These are phyloP conservation scores for Zygotorulaspora mrakii DNA, from an alignment of 1,139 yeast genomes.

Conservation along the genomic window DNA sequence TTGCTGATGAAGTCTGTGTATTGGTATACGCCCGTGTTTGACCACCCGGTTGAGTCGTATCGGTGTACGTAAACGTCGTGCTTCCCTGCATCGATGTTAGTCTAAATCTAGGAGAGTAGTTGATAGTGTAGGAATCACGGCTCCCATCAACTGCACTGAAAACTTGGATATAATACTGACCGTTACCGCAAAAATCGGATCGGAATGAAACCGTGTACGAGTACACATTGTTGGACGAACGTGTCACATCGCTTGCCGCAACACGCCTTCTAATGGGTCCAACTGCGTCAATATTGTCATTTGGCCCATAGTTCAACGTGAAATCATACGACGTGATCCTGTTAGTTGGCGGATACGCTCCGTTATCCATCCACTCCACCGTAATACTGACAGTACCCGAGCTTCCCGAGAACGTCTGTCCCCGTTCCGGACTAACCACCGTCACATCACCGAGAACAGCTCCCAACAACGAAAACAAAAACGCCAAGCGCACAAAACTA, in stretches of 20 bases:
- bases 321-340: conserved; percentile 50
- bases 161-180: conserved; percentile 68
- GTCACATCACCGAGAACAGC: conserved; percentile 47
- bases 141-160: conserved; percentile 41
- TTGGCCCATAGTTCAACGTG: conserved; percentile 65
- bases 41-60: conserved; percentile 31
- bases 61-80: conserved; percentile 26
- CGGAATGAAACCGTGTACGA: conserved; percentile 44
- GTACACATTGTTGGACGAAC: conserved; percentile 23
- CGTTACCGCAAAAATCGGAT: conserved; percentile 50
- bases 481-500: conserved; percentile 5
- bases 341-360: conserved; percentile 44
- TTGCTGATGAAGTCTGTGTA: conserved; percentile 21
- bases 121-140: conserved; percentile 55
- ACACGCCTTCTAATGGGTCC: conserved; percentile 35
- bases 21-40: conserved; percentile 36
- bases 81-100: conserved; percentile 71
- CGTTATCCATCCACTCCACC: conserved; percentile 62
- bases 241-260: conserved; percentile 29
- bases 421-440: conserved; percentile 49
- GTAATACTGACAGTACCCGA: conserved; percentile 48
- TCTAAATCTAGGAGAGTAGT: conserved; percentile 64
- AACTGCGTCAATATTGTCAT: conserved; percentile 46
- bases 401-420: conserved; percentile 48
- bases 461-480: conserved; percentile 2